Evolutionary conservation across 495 filamentous ascomycete species (phyloP), one percentile per base, ranked within the genome.

Genomic region (Annulohypoxylon stygium): DNA sequence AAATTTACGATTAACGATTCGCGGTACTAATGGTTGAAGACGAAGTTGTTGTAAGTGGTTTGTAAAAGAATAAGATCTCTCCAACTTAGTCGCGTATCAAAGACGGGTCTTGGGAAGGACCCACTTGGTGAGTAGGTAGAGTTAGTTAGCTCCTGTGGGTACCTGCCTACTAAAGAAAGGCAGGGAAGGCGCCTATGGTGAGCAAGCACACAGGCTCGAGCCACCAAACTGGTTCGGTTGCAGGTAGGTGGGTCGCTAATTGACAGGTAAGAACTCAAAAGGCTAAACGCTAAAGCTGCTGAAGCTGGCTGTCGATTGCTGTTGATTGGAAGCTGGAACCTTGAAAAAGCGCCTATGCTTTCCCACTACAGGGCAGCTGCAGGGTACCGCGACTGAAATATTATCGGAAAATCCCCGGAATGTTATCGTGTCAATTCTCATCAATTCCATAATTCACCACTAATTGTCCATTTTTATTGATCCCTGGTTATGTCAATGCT

Each of bases 371-470:
- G 8, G 16, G 14, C 14, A 45, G 4, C 11, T 23, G 43, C 41
- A 67, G 53, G 53, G 26, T 33, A 61, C 50, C 25, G 25, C 8
- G 26, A 36, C 10, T 34, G 30, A 18, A 57, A 57, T 66, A 68
- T 59, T 9, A 50, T 68, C 73, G 73, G 73, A 69, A 77, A 79
- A 77, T 78, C 67, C 16, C 74, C 79, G 79, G 78, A 79, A 80
- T 65, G 78, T 70, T 74, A 78, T 78, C 75, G 78, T 81, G 79
- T 79, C 76, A 76, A 76, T 64, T 70, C 57, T 30, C 55, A 37
- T 75, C 72, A 74, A 47, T 73, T 23, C 50, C 11, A 43, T 47
- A 41, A 10, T 51, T 62, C 37, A 41, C 34, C 62, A 25, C 45
- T 26, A 53, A 50, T 60, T 53, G 50, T 37, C 34, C 54, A 4